Evolutionary conservation across 768 basidiomycete genomes (phyloP).

Genomic region (Naganishia antarctica): DNA sequence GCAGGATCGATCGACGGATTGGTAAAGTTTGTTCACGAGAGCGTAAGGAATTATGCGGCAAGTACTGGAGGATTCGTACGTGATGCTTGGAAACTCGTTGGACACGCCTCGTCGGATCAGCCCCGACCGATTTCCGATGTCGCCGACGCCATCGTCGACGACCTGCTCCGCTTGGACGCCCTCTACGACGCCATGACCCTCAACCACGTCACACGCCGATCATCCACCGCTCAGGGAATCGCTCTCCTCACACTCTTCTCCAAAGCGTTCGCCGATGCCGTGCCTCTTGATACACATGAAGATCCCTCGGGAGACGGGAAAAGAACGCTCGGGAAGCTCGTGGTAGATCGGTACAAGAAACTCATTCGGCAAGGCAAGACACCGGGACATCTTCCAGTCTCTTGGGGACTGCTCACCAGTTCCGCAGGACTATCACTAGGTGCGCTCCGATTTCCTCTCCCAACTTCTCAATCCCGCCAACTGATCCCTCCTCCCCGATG

Average conservation of each 20-base stretch:
- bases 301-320: background rate
- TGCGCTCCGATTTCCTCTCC: conserved; percentile 44
- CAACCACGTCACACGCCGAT: conserved; percentile 80
- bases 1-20: background rate
- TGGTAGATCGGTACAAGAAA: conserved; percentile 68
- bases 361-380: conserved; percentile 61
- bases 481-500: conserved; percentile 77
- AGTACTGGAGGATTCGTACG: conserved; percentile 73
- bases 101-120: background rate
- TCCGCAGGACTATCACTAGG: conserved; percentile 69
- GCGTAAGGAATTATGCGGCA: conserved; percentile 63
- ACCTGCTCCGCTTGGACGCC: conserved; percentile 61
- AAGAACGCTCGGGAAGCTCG: conserved; percentile 32
- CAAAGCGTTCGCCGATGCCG: conserved; percentile 67
- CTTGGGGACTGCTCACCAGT: conserved; percentile 81
- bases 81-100: conserved; percentile 53
- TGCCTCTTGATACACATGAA: background rate
- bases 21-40: conserved; percentile 34
- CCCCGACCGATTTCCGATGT: background rate
- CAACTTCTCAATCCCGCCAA: background rate
- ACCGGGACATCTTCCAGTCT: conserved; percentile 78
- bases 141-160: conserved; percentile 43
- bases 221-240: conserved; percentile 84
- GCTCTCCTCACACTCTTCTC: conserved; percentile 84
- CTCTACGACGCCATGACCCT: conserved; percentile 80